phyloP scores from a whole-genome alignment of 2,329 filamentous ascomycete species.

The Sporothrix brunneoviolacea region DNA sequence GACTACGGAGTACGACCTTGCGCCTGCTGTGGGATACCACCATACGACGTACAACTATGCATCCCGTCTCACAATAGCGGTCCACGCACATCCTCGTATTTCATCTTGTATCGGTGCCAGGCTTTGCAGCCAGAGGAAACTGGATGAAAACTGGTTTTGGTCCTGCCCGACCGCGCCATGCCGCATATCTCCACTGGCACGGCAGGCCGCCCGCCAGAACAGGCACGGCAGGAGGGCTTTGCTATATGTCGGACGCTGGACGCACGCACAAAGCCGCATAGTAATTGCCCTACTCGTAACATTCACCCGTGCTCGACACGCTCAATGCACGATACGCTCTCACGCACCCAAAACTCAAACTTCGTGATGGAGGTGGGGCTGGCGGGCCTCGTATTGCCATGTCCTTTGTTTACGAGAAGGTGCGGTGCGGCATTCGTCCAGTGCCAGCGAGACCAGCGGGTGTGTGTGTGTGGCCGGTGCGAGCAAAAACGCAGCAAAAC shows the following conservation, averaged over 20 bases:
- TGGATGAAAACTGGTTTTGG: conserved; percentile 4
- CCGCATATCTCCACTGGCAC: conserved; percentile 5
- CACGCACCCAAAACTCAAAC: neutral
- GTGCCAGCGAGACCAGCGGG: too few relatives aligned
- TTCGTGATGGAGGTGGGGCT: conserved; percentile 5
- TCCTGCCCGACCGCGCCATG: neutral
- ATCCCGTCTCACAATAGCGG: conserved; percentile 3
- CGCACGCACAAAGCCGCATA: too few relatives aligned
- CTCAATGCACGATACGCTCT: neutral
- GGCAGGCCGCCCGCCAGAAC: too few relatives aligned
- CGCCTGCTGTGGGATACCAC: too few relatives aligned
- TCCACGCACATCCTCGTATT: neutral
- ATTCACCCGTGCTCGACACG: neutral
- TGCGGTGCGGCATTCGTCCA: neutral
- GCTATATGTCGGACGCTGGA: too few relatives aligned
- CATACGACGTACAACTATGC: too few relatives aligned
- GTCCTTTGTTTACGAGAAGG: neutral
- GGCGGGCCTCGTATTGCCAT: too few relatives aligned
- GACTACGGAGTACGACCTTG: too few relatives aligned
- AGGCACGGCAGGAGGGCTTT: too few relatives aligned
- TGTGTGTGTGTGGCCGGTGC: neutral
- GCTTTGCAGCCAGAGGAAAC: neutral
- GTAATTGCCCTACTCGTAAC: too few relatives aligned
- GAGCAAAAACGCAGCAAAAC: neutral
- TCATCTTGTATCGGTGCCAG: neutral